Evolutionary conservation across 140 eudicot genomes (phyloP), one percentile per base, ranked within the genome.

Genomic region (Anethum foeniculum): DNA sequence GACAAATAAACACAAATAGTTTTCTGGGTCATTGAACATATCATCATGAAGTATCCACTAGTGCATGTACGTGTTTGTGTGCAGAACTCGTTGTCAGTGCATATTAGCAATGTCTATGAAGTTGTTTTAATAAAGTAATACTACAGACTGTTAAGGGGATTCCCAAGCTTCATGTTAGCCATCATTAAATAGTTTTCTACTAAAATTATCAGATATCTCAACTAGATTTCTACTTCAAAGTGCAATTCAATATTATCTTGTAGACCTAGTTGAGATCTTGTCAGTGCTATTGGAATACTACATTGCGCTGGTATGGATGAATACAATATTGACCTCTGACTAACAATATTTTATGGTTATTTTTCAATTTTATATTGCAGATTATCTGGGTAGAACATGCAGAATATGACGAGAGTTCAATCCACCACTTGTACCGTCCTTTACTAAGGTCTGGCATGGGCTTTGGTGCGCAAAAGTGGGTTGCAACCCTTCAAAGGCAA

Each of bases 321-420:
- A 30, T 32, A 30, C 23, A 68, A 68, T 12, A 28, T 16, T 68
- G 43, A 32, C 21, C 10, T 34, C 36, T 32, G 19, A 32, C 74
- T 32, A 68, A 68, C 5, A 0, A 28, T 46, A 15, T 65, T 3
- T 16, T 6, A 2, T 73, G n/a, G 46, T 78, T 44, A 68, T 64
- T 4, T 32, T 62, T 21, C 15, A 64, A 56, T 1, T 3, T 13
- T 64, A 43, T 52, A 64, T 43, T 78, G 79, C 90, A 93, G 96
- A 91, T 93, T 27, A 89, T 85, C 27, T 93, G 97, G 96, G 79
- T 93, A 39, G 97, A 93, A 85, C 96, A 93, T 67, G 75, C 85
- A 0, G 96, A 93, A 84, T 93, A 89, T 36, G 91, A 90, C 38
- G 94, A 91, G 64, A 80, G 60, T 81, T 83, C 43, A 9, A 86